These are phyloP conservation scores for Candolleomyces aberdarensis DNA, from an alignment of 768 basidiomycete species.

Conservation along the genomic window DNA sequence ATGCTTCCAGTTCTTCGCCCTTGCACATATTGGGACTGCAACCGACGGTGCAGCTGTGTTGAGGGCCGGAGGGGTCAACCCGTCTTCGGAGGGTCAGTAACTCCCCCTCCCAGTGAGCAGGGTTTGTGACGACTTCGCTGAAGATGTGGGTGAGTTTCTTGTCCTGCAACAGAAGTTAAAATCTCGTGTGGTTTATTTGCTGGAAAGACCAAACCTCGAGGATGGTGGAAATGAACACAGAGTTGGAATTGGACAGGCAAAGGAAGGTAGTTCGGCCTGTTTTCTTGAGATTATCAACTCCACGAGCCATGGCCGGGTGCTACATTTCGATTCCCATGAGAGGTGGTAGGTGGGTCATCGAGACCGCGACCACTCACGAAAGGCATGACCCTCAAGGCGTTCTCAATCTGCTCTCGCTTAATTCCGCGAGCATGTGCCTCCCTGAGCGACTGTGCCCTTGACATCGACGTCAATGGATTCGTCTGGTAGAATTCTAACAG, in stretches of 20 bases:
- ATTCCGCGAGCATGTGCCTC: slow-evolving; percentile 71
- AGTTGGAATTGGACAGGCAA: slow-evolving; percentile 92
- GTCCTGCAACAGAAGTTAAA: slow-evolving; percentile 41
- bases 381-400: slow-evolving; percentile 77
- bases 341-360: not conserved
- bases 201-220: slow-evolving; percentile 52
- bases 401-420: slow-evolving; percentile 71
- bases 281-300: slow-evolving; percentile 73
- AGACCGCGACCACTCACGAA: slow-evolving; percentile 53
- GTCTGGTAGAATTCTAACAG: not conserved
- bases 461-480: not conserved
- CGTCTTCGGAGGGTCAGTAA: slow-evolving; percentile 74
- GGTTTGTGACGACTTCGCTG: slow-evolving; percentile 88
- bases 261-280: slow-evolving; percentile 72
- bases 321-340: slow-evolving; percentile 25
- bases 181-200: not conserved
- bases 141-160: slow-evolving; percentile 74
- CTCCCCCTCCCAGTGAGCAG: slow-evolving; percentile 78
- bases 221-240: slow-evolving; percentile 87
- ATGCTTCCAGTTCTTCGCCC: slow-evolving; percentile 91
- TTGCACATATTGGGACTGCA: slow-evolving; percentile 99
- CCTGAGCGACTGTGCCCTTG: slow-evolving; percentile 63
- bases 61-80: slow-evolving; percentile 71
- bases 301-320: slow-evolving; percentile 97
- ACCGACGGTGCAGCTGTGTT: slow-evolving; percentile 82